Evolutionary conservation across 768 basidiomycete species (phyloP), one percentile per base, ranked within the genome.

Genomic region (Leccinum boreale): DNA sequence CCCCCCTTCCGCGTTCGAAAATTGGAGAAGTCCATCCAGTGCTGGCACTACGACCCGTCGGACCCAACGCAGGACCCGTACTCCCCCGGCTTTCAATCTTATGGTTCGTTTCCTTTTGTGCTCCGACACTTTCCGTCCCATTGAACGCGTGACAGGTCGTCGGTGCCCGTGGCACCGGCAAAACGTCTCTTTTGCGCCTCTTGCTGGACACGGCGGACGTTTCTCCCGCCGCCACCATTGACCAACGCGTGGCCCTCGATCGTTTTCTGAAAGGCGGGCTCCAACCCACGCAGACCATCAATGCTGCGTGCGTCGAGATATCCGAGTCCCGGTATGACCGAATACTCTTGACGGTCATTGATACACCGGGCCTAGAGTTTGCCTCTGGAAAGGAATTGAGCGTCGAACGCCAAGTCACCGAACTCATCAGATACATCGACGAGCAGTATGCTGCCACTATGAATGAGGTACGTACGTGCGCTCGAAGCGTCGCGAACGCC

Each of bases 291-390:
- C 78, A 79, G 59, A 62, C 74, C 5, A 87, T 94, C 49, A 77
- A 85, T 62, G 81, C 85, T 2, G 87, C 86, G 3, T 85, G 83
- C 61, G 77, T 91, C 47, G 92, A 94, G 73, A 90, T 93, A 56
- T 85, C 82, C 78, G 92, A 94, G 73, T 90, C 87, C 48, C 83
- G 85, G 62, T 88, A 85, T 64, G 92, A 94, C 70, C 80, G 92
- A 36, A 77, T 94, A 48, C 71, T 87, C 23, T 81, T 94, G 63
- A 87, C 87, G 14, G 89, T 90, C 56, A 88, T 91, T 60, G 92
- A 94, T 65, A 94, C 92, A 2, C 92, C 92, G 28, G 92, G 92
- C 5, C 74, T 93, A 51, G 90, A 92, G 67, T 92, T 91, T 69
- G 65, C 78, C 45, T 79, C 83, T 51, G 87, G 90, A 35, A 82